Percentiles rank a stretch among this genome's conserved stretches.
These are phyloP conservation scores for Citropsis articulata DNA, from an alignment of 345 rosid genomes.

Conservation along the genomic window DNA sequence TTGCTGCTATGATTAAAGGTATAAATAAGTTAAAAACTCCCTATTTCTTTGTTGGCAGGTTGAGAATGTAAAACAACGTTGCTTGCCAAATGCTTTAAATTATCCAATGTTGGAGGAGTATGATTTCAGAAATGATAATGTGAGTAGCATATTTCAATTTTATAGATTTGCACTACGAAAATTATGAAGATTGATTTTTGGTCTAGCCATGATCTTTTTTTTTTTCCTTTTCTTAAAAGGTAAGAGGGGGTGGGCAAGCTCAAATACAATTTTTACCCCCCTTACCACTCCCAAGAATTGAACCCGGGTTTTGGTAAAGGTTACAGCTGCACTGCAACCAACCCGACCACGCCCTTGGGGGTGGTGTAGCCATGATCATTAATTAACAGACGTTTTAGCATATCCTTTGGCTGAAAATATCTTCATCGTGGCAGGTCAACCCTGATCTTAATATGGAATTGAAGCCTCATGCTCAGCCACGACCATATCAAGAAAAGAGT, in stretches of 20 bases:
- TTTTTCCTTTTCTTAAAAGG: too few relatives aligned
- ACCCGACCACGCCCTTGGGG: too few relatives aligned
- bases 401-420: not conserved
- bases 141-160: conserved; percentile 31
- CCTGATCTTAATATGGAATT: conserved; percentile 93
- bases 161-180: not conserved
- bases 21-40: not conserved
- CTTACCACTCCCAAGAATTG: too few relatives aligned
- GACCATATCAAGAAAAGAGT: conserved; percentile 96
- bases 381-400: not conserved
- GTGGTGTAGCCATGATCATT: not conserved
- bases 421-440: conserved; percentile 58
- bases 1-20: not conserved
- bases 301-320: too few relatives aligned
- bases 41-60: conserved; percentile 49
- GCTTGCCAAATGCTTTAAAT: conserved; percentile 96
- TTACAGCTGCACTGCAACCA: too few relatives aligned
- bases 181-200: not conserved
- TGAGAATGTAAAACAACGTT: conserved; percentile 93
- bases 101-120: conserved; percentile 99
- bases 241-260: too few relatives aligned
- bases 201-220: not conserved
- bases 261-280: too few relatives aligned
- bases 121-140: conserved; percentile 90
- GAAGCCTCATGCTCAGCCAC: conserved; percentile 93